phyloP scores from a whole-genome alignment of 2,329 filamentous ascomycete genomes.

The Fusarium albidum region DNA sequence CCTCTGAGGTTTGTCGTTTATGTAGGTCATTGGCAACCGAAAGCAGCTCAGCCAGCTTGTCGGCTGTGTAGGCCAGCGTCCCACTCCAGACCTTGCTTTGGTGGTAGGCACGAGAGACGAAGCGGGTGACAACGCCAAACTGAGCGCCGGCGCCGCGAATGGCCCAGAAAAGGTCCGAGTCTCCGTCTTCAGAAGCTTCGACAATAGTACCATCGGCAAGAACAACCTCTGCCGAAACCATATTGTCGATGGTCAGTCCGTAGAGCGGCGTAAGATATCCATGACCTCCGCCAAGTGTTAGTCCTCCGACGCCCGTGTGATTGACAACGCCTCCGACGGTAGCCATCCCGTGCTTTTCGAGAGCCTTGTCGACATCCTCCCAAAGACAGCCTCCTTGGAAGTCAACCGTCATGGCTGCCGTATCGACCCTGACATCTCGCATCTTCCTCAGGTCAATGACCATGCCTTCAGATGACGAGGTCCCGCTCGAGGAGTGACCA shows the following conservation, averaged over 20 bases:
- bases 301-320: constrained; percentile 67
- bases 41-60: constrained; percentile 38
- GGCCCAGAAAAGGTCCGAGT: constrained; percentile 58
- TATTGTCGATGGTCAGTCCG: constrained; percentile 58
- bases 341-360: constrained; percentile 58
- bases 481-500: constrained; percentile 62
- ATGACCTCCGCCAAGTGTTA: constrained; percentile 66
- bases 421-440: constrained; percentile 57
- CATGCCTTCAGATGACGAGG: constrained; percentile 58
- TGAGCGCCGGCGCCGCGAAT: constrained; percentile 56
- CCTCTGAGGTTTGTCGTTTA: constrained; percentile 17
- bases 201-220: constrained; percentile 47
- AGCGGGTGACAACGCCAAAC: constrained; percentile 53
- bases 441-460: constrained; percentile 63
- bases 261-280: constrained; percentile 63
- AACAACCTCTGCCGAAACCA: constrained; percentile 50
- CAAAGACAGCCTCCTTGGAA: constrained; percentile 61
- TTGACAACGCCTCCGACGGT: constrained; percentile 69
- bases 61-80: constrained; percentile 34
- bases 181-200: constrained; percentile 48
- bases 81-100: constrained; percentile 46
- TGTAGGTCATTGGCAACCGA: constrained; percentile 34
- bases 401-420: constrained; percentile 51
- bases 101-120: constrained; percentile 40
- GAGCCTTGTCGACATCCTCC: constrained; percentile 61